Evolutionary conservation across 2,329 filamentous ascomycete species (phyloP).

Genomic region (Fonsecaea pugnacius): DNA sequence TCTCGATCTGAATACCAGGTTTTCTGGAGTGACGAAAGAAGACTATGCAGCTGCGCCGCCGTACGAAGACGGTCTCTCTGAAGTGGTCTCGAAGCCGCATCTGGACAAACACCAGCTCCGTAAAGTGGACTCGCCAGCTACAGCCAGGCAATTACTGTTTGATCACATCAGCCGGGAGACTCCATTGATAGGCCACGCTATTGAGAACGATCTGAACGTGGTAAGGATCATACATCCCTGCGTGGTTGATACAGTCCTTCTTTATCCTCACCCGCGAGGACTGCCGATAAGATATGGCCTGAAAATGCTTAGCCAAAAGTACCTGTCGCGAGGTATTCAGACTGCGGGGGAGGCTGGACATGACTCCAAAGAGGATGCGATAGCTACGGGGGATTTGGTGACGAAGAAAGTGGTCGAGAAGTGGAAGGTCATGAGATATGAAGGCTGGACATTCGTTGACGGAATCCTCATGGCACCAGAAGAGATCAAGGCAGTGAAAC

Average conservation of each 20-base stretch:
- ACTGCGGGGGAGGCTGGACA: conserved; percentile 71
- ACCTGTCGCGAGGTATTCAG: conserved; percentile 79
- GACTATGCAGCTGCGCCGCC: conserved; percentile 72
- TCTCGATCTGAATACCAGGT: conserved; percentile 88
- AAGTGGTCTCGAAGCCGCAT: background rate
- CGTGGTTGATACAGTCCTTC: conserved; percentile 80
- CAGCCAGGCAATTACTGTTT: conserved; percentile 78
- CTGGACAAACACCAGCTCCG: conserved; percentile 57
- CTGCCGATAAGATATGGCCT: conserved; percentile 78
- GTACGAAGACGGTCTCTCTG: conserved; percentile 48
- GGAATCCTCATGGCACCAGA: conserved; percentile 47
- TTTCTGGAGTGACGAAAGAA: conserved; percentile 81
- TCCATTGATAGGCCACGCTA: conserved; percentile 85
- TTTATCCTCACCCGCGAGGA: conserved; percentile 78
- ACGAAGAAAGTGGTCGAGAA: conserved; percentile 69
- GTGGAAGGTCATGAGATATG: conserved; percentile 69
- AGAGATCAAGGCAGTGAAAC: conserved; percentile 1
- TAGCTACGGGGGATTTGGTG: conserved; percentile 85
- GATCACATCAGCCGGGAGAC: conserved; percentile 74
- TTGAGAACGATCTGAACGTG: conserved; percentile 93
- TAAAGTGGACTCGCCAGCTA: conserved; percentile 75
- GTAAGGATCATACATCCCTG: conserved; percentile 81
- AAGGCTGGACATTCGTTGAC: conserved; percentile 68
- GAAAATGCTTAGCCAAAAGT: conserved; percentile 71
- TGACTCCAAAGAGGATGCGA: conserved; percentile 89